Evolutionary conservation across 257 asterid species (phyloP), one percentile per base, ranked within the genome.

Genomic region (Solanum infundibuliforme): DNA sequence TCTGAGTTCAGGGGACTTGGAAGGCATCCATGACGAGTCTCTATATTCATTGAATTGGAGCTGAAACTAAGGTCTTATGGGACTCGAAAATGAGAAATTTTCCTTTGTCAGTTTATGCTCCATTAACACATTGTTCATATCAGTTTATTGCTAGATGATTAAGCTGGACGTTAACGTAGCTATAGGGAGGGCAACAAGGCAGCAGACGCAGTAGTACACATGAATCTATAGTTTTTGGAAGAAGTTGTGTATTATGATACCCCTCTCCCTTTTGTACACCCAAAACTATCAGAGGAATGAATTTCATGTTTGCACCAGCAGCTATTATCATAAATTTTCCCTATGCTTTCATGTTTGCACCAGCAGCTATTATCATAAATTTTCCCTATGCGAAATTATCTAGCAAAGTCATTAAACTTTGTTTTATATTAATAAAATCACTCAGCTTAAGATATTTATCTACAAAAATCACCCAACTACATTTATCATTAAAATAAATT

Each of bases 1-100:
- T 14, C 75, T 38, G 76, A 86, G 73, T 32, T 82, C 86, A 72
- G 90, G 38, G 71, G 92, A 89, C 82, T 35, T 73, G 60, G 39
- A 69, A 14, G 27, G 88, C 41, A 84, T 43, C 38, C 74, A 25
- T 43, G 84, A 71, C 12, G 81, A 86, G 65, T 62, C 46, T 36
- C 27, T 39, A 68, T n/a, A 3, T 90, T n/a, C 72, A 65, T 68
- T 68, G 38, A 68, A 38, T 68, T 68, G 75, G 75, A 68, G 32
- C 75, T 12, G 75, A 68, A 29, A 29, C 8, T 68, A 68, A 0
- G 1, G 75, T 68, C 21, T 29, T 1, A 68, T 0, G 75, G 75
- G 75, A 13, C 75, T 68, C 75, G 29, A 68, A 27, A 68, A 68
- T 68, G 36, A 68, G 72, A n/a, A n/a, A 8, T 25, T 66, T 66